Base-by-base conservation (phyloP, 148 eudicot genomes). In the Mesembryanthemum crystallinum region DNA sequence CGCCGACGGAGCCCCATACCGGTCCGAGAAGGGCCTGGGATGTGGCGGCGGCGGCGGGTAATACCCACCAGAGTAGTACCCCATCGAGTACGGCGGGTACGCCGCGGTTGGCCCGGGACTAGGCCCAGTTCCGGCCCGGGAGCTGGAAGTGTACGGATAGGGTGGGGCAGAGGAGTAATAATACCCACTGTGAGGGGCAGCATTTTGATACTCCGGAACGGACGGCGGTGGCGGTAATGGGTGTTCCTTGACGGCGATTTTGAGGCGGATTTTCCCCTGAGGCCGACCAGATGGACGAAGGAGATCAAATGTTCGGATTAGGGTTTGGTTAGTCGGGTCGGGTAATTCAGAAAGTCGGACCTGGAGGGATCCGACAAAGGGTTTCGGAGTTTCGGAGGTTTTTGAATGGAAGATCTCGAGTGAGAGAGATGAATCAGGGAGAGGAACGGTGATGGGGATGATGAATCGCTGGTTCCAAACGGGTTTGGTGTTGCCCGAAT, bases 381-480 rank as follows among this genome's bases (percentile, higher is more conserved):
- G 91, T 42, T 89, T 89, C 67, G 90, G 81, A 7, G 94, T 77
- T 51, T 93, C 92, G 18, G 89, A 81, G 70, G 94, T 85, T 20
- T 84, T 87, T 39, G 94, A 89, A 78, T 93, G 98, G 89, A 91
- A 87, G 83, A 93, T 79, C 42, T 93, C 93, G 4, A 91, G 83
- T 24, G 83, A 77, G 39, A 91, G 81, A 73, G 77, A 15, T 68
- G 83, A 77, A 69, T 86, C 89, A 23, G 77, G 73, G 42, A 83
- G 81, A 10, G 88, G 28, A 76, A 70, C 25, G 17, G 66, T 45
- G 45, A 91, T 30, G 2, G 92, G 89, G 71, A 93, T 70, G 55
- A 79, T 25, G 76, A 93, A 88, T 17, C 80, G 85, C 82, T 94
- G 92, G 87, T 91, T 91, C 98, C 98, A 94, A 61, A 89, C 87